Evolutionary conservation across 2,329 filamentous ascomycete genomes (phyloP).

Genomic region (Metarhizium anisopliae): DNA sequence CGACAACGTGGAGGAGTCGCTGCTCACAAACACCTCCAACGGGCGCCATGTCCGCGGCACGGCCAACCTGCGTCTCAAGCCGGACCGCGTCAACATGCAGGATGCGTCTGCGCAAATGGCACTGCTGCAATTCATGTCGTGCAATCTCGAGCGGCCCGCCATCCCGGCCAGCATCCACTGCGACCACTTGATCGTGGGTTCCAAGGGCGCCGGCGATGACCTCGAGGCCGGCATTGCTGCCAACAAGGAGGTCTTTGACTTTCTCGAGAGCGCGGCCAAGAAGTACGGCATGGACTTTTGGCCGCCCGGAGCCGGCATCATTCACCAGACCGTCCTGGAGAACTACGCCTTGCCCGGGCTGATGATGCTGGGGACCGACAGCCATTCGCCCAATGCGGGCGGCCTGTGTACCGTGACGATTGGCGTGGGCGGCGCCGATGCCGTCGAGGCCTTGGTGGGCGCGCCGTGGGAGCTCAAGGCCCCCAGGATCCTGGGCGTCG

Average conservation of each 20-base stretch:
- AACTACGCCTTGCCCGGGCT: slow-evolving; percentile 95
- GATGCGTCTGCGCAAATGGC: slow-evolving; percentile 99
- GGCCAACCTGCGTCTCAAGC: slow-evolving; percentile 93
- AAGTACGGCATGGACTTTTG: slow-evolving; percentile 94
- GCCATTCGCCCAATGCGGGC: slow-evolving; percentile 95
- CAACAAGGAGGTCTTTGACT: slow-evolving; percentile 97
- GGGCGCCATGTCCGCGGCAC: slow-evolving; percentile 75
- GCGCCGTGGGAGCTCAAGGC: slow-evolving; percentile 97
- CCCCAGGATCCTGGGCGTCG: slow-evolving; percentile 79
- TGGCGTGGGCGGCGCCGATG: slow-evolving; percentile 93
- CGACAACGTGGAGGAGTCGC: slow-evolving; percentile 78
- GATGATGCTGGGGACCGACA: slow-evolving; percentile 98
- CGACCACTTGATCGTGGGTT: slow-evolving; percentile 96
- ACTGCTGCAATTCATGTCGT: slow-evolving; percentile 96
- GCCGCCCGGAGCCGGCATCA: slow-evolving; percentile 89
- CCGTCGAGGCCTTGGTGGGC: slow-evolving; percentile 91
- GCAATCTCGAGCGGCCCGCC: slow-evolving; percentile 77
- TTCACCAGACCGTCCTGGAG: slow-evolving; percentile 95
- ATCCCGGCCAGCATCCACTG: slow-evolving; percentile 98
- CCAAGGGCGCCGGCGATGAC: slow-evolving; percentile 81
- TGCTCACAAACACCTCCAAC: slow-evolving; percentile 75
- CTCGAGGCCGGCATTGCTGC: slow-evolving; percentile 75
- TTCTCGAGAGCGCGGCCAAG: slow-evolving; percentile 83
- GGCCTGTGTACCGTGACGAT: slow-evolving; percentile 90
- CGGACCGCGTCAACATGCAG: slow-evolving; percentile 97